Evolutionary conservation across 1,139 yeast genomes (phyloP), one percentile per base, ranked within the genome.

Genomic region (Protomyces arabidopsidicola): DNA sequence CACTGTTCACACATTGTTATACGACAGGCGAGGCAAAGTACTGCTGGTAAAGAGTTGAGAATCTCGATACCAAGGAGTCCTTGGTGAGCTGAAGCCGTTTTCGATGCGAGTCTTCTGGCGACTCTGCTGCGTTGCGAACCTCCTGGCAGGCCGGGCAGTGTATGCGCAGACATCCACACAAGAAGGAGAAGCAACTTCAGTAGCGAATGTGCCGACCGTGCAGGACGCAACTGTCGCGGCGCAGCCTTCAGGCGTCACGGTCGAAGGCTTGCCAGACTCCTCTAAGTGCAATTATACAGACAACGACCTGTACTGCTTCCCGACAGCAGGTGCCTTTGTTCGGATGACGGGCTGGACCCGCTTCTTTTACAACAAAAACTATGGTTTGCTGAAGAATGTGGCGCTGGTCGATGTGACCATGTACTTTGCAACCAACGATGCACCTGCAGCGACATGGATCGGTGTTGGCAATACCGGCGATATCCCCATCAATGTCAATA

Each of bases 261-360:
- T 57, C n/a, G 45, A 20, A 14, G 16, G 38, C 9, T 9, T 48
- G 16, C 61, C 61, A 2, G 61, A 57, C 31, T 45, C 39, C 10
- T 35, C 55, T 18, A 42, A 50, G 18, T 57, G 61, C 36, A 45
- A 57, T 16, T 57, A 57, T 24, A 50, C 31, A 27, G 31, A 27
- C 31, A 27, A 27, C 31, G 31, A 27, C 6, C 6, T 27, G 31
- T 58, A 58, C 35, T 52, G 62, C 42, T 58, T 58, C 31, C 62
- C 62, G 10, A 18, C 35, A 5, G 42, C 42, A 18, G 53, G 45
- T 12, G 53, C 61, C 10, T 57, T 57, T 35, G 61, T 57, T n/a
- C 18, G 42, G 27, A 57, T 57, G 61, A 57, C 61, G 36, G 61
- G 61, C 55, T 57, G 61, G 61, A 57, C 61, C 61, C 36, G 61